Percentiles rank a stretch among this genome's conserved stretches.
Evolutionary conservation across 2,329 filamentous ascomycete genomes (phyloP).

Genomic region (Colletotrichum magnum): DNA sequence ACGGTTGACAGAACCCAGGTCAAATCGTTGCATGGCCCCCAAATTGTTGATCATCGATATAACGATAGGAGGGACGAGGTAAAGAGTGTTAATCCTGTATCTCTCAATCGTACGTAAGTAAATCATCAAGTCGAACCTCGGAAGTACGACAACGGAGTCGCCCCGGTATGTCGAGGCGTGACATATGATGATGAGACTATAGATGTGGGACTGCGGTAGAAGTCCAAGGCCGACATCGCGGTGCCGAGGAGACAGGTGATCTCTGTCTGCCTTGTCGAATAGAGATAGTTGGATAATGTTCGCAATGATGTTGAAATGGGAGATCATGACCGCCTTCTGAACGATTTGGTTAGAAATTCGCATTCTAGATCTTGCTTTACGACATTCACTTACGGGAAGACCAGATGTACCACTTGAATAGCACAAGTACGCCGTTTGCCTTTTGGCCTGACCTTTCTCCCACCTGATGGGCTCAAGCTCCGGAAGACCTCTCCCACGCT

Average conservation of each 20-base stretch:
- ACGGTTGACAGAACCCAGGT: conserved; percentile 67
- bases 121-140: conserved; percentile 80
- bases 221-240: conserved; percentile 71
- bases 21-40: neutral
- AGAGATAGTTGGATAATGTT: conserved; percentile 76
- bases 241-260: conserved; percentile 52
- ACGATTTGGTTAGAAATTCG: neutral
- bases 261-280: conserved; percentile 56
- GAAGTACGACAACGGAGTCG: conserved; percentile 80
- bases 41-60: neutral
- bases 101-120: conserved; percentile 76
- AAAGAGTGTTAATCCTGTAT: conserved; percentile 77
- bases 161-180: conserved; percentile 78
- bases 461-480: conserved; percentile 70
- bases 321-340: conserved; percentile 88
- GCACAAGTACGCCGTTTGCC: conserved; percentile 81
- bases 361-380: neutral
- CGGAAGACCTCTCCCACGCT: conserved; percentile 69
- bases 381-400: conserved; percentile 70
- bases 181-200: conserved; percentile 79
- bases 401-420: conserved; percentile 87
- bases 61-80: conserved; percentile 64
- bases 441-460: conserved; percentile 74
- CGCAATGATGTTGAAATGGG: conserved; percentile 83
- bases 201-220: conserved; percentile 88